Percentiles rank a stretch among this genome's conserved stretches.
Conservation (phyloP, 2,329 filamentous ascomycete genomes). For the Akanthomyces uredinophilus region DNA sequence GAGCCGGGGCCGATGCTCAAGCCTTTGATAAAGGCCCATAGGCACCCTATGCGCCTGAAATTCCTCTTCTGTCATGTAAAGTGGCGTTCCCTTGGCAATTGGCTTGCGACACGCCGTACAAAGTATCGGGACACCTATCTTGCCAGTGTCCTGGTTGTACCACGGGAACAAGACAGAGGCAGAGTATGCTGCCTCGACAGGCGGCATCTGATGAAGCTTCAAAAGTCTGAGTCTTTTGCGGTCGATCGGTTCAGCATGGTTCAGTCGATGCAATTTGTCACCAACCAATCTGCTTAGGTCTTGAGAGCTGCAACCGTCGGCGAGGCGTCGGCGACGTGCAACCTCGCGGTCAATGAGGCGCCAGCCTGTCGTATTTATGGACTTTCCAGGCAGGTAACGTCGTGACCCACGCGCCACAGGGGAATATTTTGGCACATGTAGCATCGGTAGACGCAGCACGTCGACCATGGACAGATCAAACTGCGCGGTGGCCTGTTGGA, state of each 20-base stretch:
- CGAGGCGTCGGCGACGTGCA: not conserved
- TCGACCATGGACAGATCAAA: not conserved
- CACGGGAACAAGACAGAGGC: not conserved
- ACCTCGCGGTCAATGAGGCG: not conserved
- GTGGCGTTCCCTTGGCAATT: not conserved
- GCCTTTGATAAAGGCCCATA: no score
- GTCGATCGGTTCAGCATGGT: not conserved
- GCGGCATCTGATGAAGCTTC: not conserved
- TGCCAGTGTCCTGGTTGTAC: not conserved
- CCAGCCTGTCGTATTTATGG: not conserved
- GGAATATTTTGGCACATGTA: not conserved
- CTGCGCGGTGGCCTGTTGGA: not conserved
- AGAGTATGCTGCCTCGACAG: not conserved
- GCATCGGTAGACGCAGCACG: not conserved
- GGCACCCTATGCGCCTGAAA: no score
- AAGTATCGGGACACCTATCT: accelerated
- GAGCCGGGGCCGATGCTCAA: no score
- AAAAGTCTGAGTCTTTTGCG: not conserved
- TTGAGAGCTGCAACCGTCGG: no score
- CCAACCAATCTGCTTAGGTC: no score
- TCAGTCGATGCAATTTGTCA: no score
- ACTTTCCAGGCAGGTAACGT: no score
- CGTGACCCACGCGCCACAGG: not conserved
- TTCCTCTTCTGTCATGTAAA: not conserved
- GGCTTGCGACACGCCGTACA: not conserved